These are phyloP conservation scores for Neolecta irregularis DNA, from an alignment of 1,139 yeast species.

Conservation along the genomic window DNA sequence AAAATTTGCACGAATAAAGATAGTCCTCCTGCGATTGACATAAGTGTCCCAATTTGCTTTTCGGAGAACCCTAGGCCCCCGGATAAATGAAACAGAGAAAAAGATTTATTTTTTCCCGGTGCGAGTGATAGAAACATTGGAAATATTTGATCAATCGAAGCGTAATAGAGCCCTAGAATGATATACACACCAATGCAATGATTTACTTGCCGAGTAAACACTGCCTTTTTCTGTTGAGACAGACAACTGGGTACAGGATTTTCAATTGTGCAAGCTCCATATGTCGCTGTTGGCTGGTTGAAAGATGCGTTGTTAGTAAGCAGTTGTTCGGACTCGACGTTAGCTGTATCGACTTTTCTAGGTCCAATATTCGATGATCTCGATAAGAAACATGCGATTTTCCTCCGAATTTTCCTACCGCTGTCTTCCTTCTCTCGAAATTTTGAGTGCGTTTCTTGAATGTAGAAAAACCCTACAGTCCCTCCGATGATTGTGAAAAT, in stretches of 20 bases:
- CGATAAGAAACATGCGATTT: not conserved
- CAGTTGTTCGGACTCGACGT: constrained; percentile 21
- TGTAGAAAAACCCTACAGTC: constrained; percentile 11
- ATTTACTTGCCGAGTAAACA: constrained; percentile 8
- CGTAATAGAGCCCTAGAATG: constrained; percentile 5
- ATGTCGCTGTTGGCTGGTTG: constrained; percentile 38
- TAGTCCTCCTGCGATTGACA: constrained; percentile 7
- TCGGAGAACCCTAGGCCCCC: constrained; percentile 10
- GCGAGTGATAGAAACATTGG: constrained; percentile 8
- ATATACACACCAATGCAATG: constrained; percentile 5
- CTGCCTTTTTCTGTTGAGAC: no score
- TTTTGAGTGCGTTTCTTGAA: constrained; percentile 11
- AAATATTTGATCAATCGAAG: constrained; percentile 10
- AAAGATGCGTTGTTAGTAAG: constrained; percentile 32
- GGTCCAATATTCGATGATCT: not conserved
- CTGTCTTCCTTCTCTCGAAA: no score
- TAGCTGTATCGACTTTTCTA: not conserved
- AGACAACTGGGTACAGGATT: no score
- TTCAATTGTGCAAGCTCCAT: no score
- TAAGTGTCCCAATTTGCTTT: constrained; percentile 6
- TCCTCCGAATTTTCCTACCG: no score
- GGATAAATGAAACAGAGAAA: constrained; percentile 3
- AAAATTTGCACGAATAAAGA: constrained; percentile 9
- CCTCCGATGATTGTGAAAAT: constrained; percentile 22
- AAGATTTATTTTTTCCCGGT: no score